phyloP scores from a whole-genome alignment of 208 protist genomes.

The Trypanosomatidae sp. region DNA sequence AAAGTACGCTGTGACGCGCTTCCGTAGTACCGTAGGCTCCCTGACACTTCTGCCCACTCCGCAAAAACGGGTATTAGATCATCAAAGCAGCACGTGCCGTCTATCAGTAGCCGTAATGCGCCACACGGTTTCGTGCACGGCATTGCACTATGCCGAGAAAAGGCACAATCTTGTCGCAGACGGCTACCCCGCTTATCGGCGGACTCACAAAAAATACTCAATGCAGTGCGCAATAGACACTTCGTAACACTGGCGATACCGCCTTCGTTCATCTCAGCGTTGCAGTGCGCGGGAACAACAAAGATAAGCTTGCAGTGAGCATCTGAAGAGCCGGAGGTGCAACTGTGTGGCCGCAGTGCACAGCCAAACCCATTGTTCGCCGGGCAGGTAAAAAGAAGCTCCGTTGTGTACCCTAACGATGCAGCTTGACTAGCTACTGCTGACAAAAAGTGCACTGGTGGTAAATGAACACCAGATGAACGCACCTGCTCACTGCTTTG shows the following conservation, averaged over 20 bases:
- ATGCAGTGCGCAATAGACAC: background rate
- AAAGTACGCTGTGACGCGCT: conserved; percentile 14
- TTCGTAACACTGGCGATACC: background rate
- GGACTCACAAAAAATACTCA: conserved; percentile 2
- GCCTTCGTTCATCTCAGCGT: background rate
- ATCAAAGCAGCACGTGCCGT: conserved; percentile 18
- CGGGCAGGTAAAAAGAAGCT: conserved; percentile 22
- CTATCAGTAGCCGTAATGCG: conserved; percentile 19
- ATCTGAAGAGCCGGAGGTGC: background rate
- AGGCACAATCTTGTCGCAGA: background rate
- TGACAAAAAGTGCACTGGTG: conserved; percentile 13
- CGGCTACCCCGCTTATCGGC: background rate
- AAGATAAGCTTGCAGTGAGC: conserved; percentile 17
- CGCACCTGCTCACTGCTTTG: background rate
- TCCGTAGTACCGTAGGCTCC: conserved; percentile 26
- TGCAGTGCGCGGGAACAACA: conserved; percentile 2
- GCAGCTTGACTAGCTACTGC: conserved; percentile 11
- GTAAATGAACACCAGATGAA: background rate
- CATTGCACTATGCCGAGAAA: background rate
- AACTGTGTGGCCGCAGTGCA: conserved; percentile 5
- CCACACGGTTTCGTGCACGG: background rate
- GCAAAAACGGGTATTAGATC: conserved; percentile 9
- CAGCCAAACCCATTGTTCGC: conserved; percentile 11
- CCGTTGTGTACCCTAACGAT: conserved; percentile 1
- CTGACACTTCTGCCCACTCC: conserved; percentile 12